Percentiles rank a stretch among this genome's conserved stretches.
Conservation (phyloP, 2,329 filamentous ascomycete genomes). For the Paecilomyces dactylethromorphus region DNA sequence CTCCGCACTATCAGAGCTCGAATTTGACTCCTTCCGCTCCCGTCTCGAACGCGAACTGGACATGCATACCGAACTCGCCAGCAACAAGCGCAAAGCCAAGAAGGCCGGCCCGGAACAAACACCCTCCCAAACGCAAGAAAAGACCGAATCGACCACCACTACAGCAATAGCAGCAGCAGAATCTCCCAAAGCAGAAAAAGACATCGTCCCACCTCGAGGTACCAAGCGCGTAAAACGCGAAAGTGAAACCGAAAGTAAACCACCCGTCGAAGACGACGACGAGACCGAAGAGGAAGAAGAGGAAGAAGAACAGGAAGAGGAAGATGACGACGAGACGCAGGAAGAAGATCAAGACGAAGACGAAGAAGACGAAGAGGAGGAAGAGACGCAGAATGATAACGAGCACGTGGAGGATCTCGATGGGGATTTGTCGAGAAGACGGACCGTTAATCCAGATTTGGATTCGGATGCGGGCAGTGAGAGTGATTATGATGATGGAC, state of each 20-base stretch:
- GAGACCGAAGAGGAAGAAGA: slow-evolving; percentile 4
- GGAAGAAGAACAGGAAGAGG: slow-evolving; percentile 14
- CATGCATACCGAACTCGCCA: slow-evolving; percentile 32
- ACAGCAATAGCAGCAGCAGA: slow-evolving; percentile 47
- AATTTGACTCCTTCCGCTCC: slow-evolving; percentile 54
- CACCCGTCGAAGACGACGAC: slow-evolving; percentile 3
- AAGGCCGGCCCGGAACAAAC: slow-evolving; percentile 17
- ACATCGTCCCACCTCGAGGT: slow-evolving; percentile 48
- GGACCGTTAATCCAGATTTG: neutral
- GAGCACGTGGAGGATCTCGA: slow-evolving; percentile 33
- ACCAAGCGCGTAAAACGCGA: slow-evolving; percentile 12
- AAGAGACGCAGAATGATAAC: slow-evolving; percentile 23
- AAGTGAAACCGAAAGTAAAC: neutral
- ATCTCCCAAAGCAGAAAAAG: slow-evolving; percentile 48
- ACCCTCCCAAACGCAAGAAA: slow-evolving; percentile 24
- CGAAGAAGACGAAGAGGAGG: slow-evolving; percentile 16
- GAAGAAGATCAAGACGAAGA: slow-evolving; percentile 16
- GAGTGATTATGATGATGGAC: slow-evolving; percentile 8
- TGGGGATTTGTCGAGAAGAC: slow-evolving; percentile 8
- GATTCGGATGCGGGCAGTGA: neutral
- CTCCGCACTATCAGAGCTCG: slow-evolving; percentile 53
- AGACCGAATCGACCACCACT: slow-evolving; percentile 42
- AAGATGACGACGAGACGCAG: slow-evolving; percentile 13
- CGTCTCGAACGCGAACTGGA: slow-evolving; percentile 55
- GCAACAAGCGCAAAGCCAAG: slow-evolving; percentile 28